These are phyloP conservation scores for Xylaria sp. DNA, from an alignment of 2,329 filamentous ascomycete genomes.

Conservation along the genomic window DNA sequence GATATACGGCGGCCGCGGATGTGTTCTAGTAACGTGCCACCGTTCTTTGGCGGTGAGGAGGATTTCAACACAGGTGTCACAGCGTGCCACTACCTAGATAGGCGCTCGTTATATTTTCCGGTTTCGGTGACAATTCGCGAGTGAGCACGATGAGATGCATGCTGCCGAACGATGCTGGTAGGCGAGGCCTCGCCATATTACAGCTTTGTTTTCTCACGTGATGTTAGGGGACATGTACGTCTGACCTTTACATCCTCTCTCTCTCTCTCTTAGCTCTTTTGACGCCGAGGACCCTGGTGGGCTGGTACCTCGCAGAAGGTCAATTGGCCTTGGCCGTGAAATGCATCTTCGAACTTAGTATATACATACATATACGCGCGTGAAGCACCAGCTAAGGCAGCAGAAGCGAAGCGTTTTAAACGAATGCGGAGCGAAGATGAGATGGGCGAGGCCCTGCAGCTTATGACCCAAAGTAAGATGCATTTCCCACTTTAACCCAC, in stretches of 20 bases:
- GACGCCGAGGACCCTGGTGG: conserved; percentile 4
- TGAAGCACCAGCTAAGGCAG: neutral
- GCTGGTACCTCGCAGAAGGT: neutral
- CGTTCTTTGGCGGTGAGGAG: conserved; percentile 21
- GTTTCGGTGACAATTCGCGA: conserved; percentile 12
- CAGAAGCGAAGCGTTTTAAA: neutral
- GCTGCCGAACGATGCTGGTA: neutral
- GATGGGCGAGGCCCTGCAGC: conserved; percentile 3
- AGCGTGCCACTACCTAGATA: neutral
- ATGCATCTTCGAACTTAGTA: conserved; percentile 4
- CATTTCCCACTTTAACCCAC: neutral
- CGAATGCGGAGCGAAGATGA: conserved; percentile 1
- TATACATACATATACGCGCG: neutral
- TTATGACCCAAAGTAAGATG: conserved; percentile 9
- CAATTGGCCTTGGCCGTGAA: neutral
- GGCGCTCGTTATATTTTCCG: conserved; percentile 10
- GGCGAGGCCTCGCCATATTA: neutral
- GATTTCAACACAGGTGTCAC: neutral
- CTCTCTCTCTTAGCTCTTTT: neutral
- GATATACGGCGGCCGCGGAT: conserved; percentile 11
- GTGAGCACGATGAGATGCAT: neutral
- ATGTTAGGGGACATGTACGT: neutral
- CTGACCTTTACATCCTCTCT: neutral
- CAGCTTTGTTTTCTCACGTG: conserved; percentile 17
- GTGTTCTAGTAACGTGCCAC: conserved; percentile 14